These are phyloP conservation scores for Fusarium fracticaudum DNA, from an alignment of 2,329 filamentous ascomycete genomes.

Conservation along the genomic window DNA sequence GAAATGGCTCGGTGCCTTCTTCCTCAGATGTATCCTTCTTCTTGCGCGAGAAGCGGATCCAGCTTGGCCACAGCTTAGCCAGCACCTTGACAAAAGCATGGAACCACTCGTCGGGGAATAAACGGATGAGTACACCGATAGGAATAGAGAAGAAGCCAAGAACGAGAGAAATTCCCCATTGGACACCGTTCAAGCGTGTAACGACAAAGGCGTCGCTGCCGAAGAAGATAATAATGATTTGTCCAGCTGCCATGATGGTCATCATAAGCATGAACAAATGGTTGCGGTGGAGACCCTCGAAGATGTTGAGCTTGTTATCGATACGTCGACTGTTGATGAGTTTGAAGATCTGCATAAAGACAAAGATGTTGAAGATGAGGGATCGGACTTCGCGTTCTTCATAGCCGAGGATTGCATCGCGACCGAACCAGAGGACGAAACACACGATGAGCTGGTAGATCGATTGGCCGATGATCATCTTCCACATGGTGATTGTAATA, in stretches of 20 bases:
- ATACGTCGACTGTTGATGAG: slow-evolving; percentile 72
- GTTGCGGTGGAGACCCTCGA: slow-evolving; percentile 68
- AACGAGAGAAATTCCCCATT: slow-evolving; percentile 85
- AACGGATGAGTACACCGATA: slow-evolving; percentile 75
- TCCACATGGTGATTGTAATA: slow-evolving; percentile 76
- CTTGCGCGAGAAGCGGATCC: slow-evolving; percentile 24
- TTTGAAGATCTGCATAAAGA: slow-evolving; percentile 79
- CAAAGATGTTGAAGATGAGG: slow-evolving; percentile 74
- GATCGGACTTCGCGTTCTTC: slow-evolving; percentile 57
- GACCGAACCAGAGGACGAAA: slow-evolving; percentile 69
- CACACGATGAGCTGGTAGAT: slow-evolving; percentile 68
- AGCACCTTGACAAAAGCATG: slow-evolving; percentile 14
- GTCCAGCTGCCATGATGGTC: slow-evolving; percentile 44
- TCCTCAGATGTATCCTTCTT: slow-evolving; percentile 20
- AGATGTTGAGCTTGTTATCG: slow-evolving; percentile 89
- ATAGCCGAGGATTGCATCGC: slow-evolving; percentile 59
- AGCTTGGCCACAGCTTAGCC: slow-evolving; percentile 29
- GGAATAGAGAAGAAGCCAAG: slow-evolving; percentile 81
- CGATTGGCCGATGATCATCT: slow-evolving; percentile 70
- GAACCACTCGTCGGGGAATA: slow-evolving; percentile 72
- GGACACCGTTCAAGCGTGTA: slow-evolving; percentile 65
- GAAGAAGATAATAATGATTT: slow-evolving; percentile 37
- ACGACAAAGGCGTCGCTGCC: slow-evolving; percentile 76
- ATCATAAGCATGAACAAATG: slow-evolving; percentile 40
- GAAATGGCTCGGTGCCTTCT: slow-evolving; percentile 12